Evolutionary conservation across 768 basidiomycete species (phyloP).

Genomic region (Pleurotus tuber-regium): DNA sequence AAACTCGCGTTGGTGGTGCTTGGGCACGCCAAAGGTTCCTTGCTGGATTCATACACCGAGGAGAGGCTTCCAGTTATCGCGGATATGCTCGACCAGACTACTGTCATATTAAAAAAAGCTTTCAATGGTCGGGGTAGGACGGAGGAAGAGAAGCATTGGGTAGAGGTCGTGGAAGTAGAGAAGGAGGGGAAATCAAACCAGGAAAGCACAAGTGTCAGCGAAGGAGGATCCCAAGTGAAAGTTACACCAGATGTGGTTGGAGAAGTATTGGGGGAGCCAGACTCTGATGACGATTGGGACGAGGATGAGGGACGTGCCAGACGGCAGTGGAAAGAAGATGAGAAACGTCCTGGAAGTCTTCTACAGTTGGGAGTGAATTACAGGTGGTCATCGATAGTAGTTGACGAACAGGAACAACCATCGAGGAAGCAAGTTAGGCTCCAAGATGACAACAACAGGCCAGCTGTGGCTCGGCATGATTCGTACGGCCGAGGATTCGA

Average conservation of each 20-base stretch:
- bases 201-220: no score
- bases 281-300: background rate
- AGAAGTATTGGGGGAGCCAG: background rate
- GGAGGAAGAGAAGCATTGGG: constrained; percentile 5
- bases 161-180: constrained; percentile 4
- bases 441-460: background rate
- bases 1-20: constrained; percentile 28
- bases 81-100: constrained; percentile 32
- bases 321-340: constrained; percentile 3
- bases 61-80: constrained; percentile 34
- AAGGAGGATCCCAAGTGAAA: no score
- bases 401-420: constrained; percentile 29
- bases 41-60: constrained; percentile 26
- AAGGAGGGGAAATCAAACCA: background rate
- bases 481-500: constrained; percentile 23
- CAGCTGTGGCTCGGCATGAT: constrained; percentile 12
- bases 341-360: constrained; percentile 16
- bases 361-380: constrained; percentile 33
- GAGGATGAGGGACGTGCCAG: background rate
- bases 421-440: constrained; percentile 10
- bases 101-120: constrained; percentile 19
- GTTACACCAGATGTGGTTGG: background rate
- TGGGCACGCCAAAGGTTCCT: constrained; percentile 19
- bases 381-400: constrained; percentile 30
- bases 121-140: constrained; percentile 10